Evolutionary conservation across 2,329 filamentous ascomycete genomes (phyloP).

Genomic region (Colletotrichum navitas): DNA sequence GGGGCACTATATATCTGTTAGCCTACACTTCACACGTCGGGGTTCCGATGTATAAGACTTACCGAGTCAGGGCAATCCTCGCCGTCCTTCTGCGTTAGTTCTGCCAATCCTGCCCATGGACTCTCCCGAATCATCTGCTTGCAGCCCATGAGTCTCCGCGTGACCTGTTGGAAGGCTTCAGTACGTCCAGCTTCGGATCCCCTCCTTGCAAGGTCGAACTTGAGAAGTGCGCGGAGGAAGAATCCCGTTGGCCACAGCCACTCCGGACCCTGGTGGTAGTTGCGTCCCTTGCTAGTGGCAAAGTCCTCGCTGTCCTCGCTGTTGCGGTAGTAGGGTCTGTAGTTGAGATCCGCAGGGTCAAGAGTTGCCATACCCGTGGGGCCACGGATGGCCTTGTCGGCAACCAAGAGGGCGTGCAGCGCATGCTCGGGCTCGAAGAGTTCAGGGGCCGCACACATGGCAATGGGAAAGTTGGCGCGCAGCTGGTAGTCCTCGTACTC

Average conservation of each 20-base stretch:
- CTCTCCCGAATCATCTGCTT: slow-evolving; percentile 85
- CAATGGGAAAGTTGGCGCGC: slow-evolving; percentile 92
- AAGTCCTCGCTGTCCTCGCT: slow-evolving; percentile 94
- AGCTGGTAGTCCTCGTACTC: slow-evolving; percentile 98
- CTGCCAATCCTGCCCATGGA: slow-evolving; percentile 90
- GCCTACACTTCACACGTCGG: neutral
- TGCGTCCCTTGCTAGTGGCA: slow-evolving; percentile 90
- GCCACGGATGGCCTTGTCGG: slow-evolving; percentile 83
- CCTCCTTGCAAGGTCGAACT: slow-evolving; percentile 86
- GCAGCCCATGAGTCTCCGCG: slow-evolving; percentile 82
- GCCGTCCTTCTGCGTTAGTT: slow-evolving; percentile 92
- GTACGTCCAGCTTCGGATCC: slow-evolving; percentile 73
- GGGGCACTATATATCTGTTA: slow-evolving; percentile 72
- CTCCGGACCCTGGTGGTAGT: slow-evolving; percentile 98
- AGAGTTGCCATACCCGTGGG: slow-evolving; percentile 96
- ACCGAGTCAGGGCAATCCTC: slow-evolving; percentile 89
- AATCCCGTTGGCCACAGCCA: slow-evolving; percentile 99
- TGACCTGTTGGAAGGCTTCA: slow-evolving; percentile 96
- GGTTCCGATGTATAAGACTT: slow-evolving; percentile 55
- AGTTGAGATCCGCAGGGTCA: slow-evolving; percentile 92
- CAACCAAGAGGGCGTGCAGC: slow-evolving; percentile 81
- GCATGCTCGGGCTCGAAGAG: slow-evolving; percentile 87
- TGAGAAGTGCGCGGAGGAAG: slow-evolving; percentile 90
- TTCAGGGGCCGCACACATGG: slow-evolving; percentile 92
- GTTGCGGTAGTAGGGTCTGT: slow-evolving; percentile 94